These are phyloP conservation scores for Aleurites moluccanus DNA, from an alignment of 441 rosid species.

Conservation along the genomic window DNA sequence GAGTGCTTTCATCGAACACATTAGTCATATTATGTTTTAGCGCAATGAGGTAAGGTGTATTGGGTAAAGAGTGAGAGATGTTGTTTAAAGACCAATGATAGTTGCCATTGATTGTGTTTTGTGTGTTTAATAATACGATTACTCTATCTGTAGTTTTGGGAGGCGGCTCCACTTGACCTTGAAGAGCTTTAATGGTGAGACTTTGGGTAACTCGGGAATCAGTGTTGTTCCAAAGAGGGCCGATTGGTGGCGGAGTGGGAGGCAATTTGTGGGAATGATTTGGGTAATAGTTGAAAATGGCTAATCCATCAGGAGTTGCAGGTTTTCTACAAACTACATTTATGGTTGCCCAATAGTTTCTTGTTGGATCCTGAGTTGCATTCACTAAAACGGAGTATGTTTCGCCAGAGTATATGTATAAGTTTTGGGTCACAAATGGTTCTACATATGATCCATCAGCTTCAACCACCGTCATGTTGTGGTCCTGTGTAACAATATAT, in stretches of 20 bases:
- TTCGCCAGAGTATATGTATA: too few relatives aligned
- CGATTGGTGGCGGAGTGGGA: constrained; percentile 32
- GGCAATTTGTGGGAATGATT: neutral
- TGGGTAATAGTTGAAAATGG: constrained; percentile 32
- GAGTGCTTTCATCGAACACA: constrained; percentile 37
- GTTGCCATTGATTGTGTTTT: constrained; percentile 40
- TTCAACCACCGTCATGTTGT: constrained; percentile 57
- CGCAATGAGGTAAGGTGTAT: constrained; percentile 50
- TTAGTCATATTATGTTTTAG: constrained; percentile 33
- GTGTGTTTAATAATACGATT: constrained; percentile 47
- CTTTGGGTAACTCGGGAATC: constrained; percentile 35
- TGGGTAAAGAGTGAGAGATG: constrained; percentile 43
- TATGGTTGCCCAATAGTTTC: constrained; percentile 32
- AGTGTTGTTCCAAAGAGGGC: constrained; percentile 41
- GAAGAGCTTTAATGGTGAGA: constrained; percentile 40
- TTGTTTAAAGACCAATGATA: constrained; percentile 50
- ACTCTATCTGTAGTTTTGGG: constrained; percentile 39
- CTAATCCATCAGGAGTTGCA: constrained; percentile 29
- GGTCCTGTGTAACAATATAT: constrained; percentile 36
- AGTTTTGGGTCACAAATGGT: constrained; percentile 44
- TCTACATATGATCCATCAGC: constrained; percentile 60
- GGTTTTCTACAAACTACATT: constrained; percentile 26
- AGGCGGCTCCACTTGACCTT: constrained; percentile 33
- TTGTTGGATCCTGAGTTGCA: constrained; percentile 36
- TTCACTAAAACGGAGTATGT: constrained; percentile 50